These are phyloP conservation scores for Plasmodium adleri DNA, from an alignment of 169 alveolate genomes.

Conservation along the genomic window DNA sequence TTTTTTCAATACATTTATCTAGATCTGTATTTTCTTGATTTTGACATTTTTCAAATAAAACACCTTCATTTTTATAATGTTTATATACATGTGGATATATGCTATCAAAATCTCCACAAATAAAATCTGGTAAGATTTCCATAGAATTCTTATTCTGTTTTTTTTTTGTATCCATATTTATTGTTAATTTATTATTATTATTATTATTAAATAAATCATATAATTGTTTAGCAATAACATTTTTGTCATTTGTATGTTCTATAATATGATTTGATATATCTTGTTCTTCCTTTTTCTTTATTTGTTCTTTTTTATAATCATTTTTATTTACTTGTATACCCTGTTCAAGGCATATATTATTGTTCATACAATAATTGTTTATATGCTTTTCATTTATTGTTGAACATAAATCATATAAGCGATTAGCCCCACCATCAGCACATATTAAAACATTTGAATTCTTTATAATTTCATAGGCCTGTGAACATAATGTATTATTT, in stretches of 20 bases:
- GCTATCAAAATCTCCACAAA: slow-evolving; percentile 77
- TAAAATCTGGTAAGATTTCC: slow-evolving; percentile 49
- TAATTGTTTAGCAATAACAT: neutral
- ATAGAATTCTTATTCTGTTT: neutral
- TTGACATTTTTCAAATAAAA: slow-evolving; percentile 45
- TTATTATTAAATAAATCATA: neutral
- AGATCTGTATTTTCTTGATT: slow-evolving; percentile 52
- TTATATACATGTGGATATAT: slow-evolving; percentile 47
- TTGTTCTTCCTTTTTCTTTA: neutral
- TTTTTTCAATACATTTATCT: slow-evolving; percentile 67
- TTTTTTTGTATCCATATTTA: slow-evolving; percentile 14
- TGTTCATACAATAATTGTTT: neutral
- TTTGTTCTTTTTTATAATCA: neutral
- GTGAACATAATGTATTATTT: slow-evolving; percentile 26
- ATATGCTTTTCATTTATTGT: neutral
- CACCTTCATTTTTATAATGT: slow-evolving; percentile 43
- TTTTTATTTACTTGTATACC: neutral
- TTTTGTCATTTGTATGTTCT: neutral
- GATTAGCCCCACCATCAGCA: slow-evolving; percentile 77
- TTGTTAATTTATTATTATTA: neutral
- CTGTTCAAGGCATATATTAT: neutral
- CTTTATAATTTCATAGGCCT: slow-evolving; percentile 35
- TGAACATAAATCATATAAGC: slow-evolving; percentile 32
- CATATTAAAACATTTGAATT: slow-evolving; percentile 64
- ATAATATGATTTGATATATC: neutral